phyloP scores from a whole-genome alignment of 108 stramenopile species.

The Bacterosira constricta region DNA sequence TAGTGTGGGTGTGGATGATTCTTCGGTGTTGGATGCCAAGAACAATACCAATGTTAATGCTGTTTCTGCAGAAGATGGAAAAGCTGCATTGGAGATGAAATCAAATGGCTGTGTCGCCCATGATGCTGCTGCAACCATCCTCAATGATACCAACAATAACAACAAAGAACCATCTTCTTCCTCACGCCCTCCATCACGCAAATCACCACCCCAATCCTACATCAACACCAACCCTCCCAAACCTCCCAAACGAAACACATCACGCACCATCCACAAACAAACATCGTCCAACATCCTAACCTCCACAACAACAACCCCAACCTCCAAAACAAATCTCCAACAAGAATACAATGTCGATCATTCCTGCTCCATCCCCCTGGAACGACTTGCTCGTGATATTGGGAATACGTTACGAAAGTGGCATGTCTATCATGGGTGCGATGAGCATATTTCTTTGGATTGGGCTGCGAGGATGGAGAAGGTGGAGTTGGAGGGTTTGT shows the following conservation, averaged over 20 bases:
- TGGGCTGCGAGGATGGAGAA: conserved; percentile 28
- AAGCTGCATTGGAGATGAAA: too few species aligned
- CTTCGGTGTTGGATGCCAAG: not conserved
- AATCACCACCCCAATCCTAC: conserved; percentile 1
- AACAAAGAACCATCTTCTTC: not conserved
- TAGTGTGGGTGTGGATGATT: not conserved
- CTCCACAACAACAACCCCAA: not conserved
- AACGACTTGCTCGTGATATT: conserved; percentile 80
- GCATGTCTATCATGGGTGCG: conserved; percentile 77
- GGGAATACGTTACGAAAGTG: conserved; percentile 75
- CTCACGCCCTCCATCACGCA: conserved; percentile 1
- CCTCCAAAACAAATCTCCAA: conserved; percentile 21
- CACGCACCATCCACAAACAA: conserved; percentile 10
- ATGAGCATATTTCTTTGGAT: conserved; percentile 71
- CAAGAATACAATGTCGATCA: conserved; percentile 87
- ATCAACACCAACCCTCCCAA: conserved; percentile 5
- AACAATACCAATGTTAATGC: too few species aligned
- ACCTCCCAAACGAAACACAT: conserved; percentile 8
- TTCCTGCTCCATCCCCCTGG: conserved; percentile 82
- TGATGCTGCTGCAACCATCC: not conserved
- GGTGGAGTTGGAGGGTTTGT: not conserved
- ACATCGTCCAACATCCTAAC: too few species aligned
- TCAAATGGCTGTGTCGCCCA: not conserved
- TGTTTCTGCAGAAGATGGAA: too few species aligned
- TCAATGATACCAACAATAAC: not conserved